Base-by-base conservation (phyloP, 2,329 filamentous ascomycete genomes). In the Grosmannia huntii region DNA sequence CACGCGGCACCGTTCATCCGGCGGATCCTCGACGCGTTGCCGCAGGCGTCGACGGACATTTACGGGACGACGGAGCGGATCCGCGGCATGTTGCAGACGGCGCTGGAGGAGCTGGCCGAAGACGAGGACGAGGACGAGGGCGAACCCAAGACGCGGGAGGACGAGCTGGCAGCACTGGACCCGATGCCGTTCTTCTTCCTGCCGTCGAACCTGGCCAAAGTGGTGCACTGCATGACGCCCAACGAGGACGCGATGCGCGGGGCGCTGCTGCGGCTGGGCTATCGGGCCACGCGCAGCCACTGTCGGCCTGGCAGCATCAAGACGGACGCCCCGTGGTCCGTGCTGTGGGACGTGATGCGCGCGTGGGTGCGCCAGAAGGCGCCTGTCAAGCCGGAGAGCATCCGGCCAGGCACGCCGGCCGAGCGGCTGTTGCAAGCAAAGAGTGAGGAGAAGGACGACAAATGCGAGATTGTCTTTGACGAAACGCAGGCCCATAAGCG, bases 321-420 rank as follows among this genome's bases (percentile, higher is more conserved):
- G 74, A 97, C 94, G 0, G 84, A 97, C 71, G 94, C 94, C 16
- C 89, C 91, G 0, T 99, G 90, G 90, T 77, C 77, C 5, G 84
- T 89, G 0, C 81, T 99, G 53, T 97, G 94, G 91, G 87, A 95
- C 68, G 76, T 97, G 31, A 94, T 97, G 83, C 81, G 89, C 28
- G 90, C 96, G 71, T 99, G 90, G 90, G 82, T 88, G 16, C 81
- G 86, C 27, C 90, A 95, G 68, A 87, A 86, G 66, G 78, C 82
- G 0, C 90, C 91, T 0, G 77, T 95, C 59, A 95, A 88, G 68
- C 81, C 85, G 41, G 81, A 81, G 1, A 82, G 83, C 23, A 76
- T 95, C 58, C 86, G 82, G 65, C 77, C 83, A 48, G 80, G 79
- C n/a, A 88, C 80, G 56, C 75, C 90, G 1, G 89, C 88, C 1